Evolutionary conservation across 495 filamentous ascomycete species (phyloP).

Genomic region (Sphaerosporella brunnea): DNA sequence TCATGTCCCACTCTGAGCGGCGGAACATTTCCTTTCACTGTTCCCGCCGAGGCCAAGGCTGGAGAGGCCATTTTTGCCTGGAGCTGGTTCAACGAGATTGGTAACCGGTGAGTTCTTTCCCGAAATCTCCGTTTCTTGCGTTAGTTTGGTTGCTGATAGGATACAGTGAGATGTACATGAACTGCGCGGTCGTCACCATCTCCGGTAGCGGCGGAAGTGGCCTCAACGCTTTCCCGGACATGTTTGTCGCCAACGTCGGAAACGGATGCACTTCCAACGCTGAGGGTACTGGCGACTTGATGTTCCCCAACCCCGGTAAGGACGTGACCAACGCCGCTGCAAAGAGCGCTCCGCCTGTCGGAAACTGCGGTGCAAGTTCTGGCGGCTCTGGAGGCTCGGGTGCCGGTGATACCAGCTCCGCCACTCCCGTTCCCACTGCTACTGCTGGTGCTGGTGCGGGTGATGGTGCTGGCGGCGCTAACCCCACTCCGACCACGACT

Average conservation of each 20-base stretch:
- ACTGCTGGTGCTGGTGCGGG: neutral
- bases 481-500: neutral
- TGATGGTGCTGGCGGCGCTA: no score
- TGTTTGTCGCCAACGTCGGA: conserved; percentile 21
- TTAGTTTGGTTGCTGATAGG: conserved; percentile 19
- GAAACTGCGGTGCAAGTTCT: neutral
- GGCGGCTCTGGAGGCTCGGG: neutral
- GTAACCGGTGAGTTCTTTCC: conserved; percentile 18
- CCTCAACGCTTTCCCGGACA: conserved; percentile 10
- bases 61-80: conserved; percentile 17
- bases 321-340: conserved; percentile 1
- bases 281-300: conserved; percentile 5
- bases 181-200: conserved; percentile 39
- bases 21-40: conserved; percentile 39
- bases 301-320: conserved; percentile 18
- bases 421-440: neutral
- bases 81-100: conserved; percentile 42
- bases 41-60: conserved; percentile 36
- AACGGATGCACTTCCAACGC: conserved; percentile 11
- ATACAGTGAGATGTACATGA: conserved; percentile 47
- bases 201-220: conserved; percentile 28
- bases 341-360: neutral
- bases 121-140: neutral
- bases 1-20: conserved; percentile 36
- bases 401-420: neutral